phyloP scores from a whole-genome alignment of 2,329 filamentous ascomycete species.

The Xylogone sp. region DNA sequence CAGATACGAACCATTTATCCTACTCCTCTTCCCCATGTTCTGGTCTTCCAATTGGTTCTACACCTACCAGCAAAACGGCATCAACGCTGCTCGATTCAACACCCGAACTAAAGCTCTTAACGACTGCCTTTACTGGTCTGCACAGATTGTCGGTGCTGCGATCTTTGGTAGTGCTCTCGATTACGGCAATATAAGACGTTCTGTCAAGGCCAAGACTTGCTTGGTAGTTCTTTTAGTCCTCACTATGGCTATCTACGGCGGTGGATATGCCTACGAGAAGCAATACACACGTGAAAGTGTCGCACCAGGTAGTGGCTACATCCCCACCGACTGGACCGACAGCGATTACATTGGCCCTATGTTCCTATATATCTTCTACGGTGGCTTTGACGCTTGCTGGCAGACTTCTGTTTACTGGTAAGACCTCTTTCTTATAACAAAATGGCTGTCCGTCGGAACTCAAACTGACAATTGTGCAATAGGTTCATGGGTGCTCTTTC shows the following conservation, averaged over 20 bases:
- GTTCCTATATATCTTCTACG: conserved; percentile 89
- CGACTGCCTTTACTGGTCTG: conserved; percentile 72
- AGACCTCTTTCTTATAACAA: conserved; percentile 18
- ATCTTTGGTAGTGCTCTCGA: conserved; percentile 73
- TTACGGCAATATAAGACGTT: conserved; percentile 52
- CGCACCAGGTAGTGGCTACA: conserved; percentile 7
- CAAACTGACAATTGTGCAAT: conserved; percentile 1
- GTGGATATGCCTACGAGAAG: conserved; percentile 74
- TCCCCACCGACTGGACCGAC: conserved; percentile 58
- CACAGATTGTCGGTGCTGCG: conserved; percentile 74
- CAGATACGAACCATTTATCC: conserved; percentile 64
- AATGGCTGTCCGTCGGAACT: neutral
- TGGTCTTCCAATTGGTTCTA: conserved; percentile 78
- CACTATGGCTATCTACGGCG: conserved; percentile 79
- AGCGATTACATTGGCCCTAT: conserved; percentile 71
- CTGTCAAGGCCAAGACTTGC: conserved; percentile 61
- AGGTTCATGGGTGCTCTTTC: conserved; percentile 90
- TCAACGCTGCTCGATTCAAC: conserved; percentile 70
- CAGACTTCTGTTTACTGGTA: conserved; percentile 89
- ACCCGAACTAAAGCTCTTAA: conserved; percentile 74
- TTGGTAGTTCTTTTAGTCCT: conserved; percentile 60
- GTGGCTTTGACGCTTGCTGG: conserved; percentile 85
- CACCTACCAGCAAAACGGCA: conserved; percentile 72
- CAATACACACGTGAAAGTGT: conserved; percentile 47
- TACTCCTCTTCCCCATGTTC: conserved; percentile 79